Evolutionary conservation across 306 rosid species (phyloP), one percentile per base, ranked within the genome.

Genomic region (Vigna hirtella): DNA sequence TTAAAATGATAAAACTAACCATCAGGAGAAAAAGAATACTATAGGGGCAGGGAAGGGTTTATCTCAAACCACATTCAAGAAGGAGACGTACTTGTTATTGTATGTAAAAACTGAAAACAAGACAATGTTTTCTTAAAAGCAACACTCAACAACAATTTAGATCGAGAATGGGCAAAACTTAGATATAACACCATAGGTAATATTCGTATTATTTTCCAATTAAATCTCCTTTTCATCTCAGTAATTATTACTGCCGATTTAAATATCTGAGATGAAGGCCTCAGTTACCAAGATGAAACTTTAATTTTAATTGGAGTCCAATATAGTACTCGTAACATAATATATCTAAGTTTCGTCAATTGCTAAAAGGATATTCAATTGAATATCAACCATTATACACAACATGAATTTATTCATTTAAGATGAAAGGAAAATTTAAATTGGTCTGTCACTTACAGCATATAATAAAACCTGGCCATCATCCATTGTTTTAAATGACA

Each of bases 401-500:
- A 61, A 9, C 63, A 81, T 50, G 28, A 48, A 56, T 11, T 22
- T 48, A 68, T 68, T 66, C 72, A 16, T 18, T 61, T 22, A 55
- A 76, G 72, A 22, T 63, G 61, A 70, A 14, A 66, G 6, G 66
- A 53, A 58, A 22, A 48, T n/a, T 63, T 66, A 32, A 50, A 73
- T 55, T 14, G 28, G 18, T 73, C 38, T 26, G 66, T 20, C 79
- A 83, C 91, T 85, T 88, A 95, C 98, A 59, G 97, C 98, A 86
- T 91, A 90, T 45, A 95, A 86, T 75, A 90, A 84, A 87, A 95
- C 97, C 86, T 90, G 98, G 77, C 98, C 98, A 45, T 95, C 98
- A 55, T 91, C 97, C 96, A 88, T 92, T 48, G 98, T 95, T 85
- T 95, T 95, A 88, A 92, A 92, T 74, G 98, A 92, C 98, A 95